A percentile compares a stretch with the other conserved stretches of the same genome.
phyloP scores from a whole-genome alignment of 441 rosid species.

The Pelargonium citronellum region DNA sequence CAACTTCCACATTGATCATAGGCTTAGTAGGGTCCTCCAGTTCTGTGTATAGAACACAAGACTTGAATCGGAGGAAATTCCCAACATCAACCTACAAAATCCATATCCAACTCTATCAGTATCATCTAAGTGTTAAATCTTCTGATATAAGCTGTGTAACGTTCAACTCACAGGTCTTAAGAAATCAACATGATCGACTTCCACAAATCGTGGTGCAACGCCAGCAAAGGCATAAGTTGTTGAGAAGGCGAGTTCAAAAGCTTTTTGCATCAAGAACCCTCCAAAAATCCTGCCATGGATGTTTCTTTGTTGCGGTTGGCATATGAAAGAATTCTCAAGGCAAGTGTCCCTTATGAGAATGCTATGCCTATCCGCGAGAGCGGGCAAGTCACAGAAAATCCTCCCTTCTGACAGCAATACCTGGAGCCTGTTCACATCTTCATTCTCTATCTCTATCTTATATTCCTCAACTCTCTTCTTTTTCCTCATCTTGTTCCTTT shows the following conservation, averaged over 20 bases:
- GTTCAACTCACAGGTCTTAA: constrained; percentile 56
- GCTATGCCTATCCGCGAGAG: constrained; percentile 75
- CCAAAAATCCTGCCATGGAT: constrained; percentile 77
- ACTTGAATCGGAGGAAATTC: constrained; percentile 66
- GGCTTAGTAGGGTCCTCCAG: constrained; percentile 53
- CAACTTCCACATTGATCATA: constrained; percentile 70
- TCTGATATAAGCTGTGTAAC: too few relatives aligned
- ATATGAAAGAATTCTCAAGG: constrained; percentile 61
- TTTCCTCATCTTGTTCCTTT: constrained; percentile 54
- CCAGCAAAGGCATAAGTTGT: constrained; percentile 88
- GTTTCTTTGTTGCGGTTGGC: constrained; percentile 83
- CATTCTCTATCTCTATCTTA: constrained; percentile 40
- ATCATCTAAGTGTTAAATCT: too few relatives aligned
- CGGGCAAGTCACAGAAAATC: constrained; percentile 74
- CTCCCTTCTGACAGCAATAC: constrained; percentile 61
- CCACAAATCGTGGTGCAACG: constrained; percentile 60
- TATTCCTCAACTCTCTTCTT: constrained; percentile 44
- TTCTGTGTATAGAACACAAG: constrained; percentile 71
- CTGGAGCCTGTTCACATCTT: constrained; percentile 33
- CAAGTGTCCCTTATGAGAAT: constrained; percentile 67
- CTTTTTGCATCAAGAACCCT: constrained; percentile 70
- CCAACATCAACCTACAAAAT: constrained; percentile 71
- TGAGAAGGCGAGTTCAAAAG: constrained; percentile 80
- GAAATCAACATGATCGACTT: constrained; percentile 88
- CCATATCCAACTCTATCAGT: not conserved